phyloP scores from a whole-genome alignment of 169 alveolate species.

The Plasmodium gallinaceum region DNA sequence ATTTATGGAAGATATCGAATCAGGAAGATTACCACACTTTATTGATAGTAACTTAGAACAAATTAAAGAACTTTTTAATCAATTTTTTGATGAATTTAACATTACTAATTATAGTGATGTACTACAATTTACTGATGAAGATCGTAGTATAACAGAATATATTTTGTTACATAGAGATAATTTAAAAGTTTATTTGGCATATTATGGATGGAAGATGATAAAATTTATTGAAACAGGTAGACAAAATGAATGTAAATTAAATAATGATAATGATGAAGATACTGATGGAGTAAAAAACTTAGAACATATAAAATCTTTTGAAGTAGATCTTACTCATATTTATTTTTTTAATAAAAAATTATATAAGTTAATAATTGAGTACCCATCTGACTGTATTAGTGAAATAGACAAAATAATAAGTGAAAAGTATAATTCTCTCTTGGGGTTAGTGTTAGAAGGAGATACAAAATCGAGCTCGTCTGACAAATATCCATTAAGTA shows the following conservation, averaged over 20 bases:
- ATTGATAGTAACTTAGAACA: constrained; percentile 86
- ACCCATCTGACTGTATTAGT: constrained; percentile 96
- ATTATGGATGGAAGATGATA: constrained; percentile 84
- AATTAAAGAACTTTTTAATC: constrained; percentile 82
- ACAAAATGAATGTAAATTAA: constrained; percentile 69
- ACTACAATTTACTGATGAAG: constrained; percentile 81
- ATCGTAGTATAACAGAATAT: constrained; percentile 77
- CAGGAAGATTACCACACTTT: constrained; percentile 86
- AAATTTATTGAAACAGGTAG: constrained; percentile 77
- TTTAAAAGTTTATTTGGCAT: constrained; percentile 71
- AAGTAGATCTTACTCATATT: constrained; percentile 92
- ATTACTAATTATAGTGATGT: constrained; percentile 82
- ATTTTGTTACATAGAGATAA: constrained; percentile 72
- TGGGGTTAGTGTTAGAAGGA: constrained; percentile 76
- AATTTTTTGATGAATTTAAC: constrained; percentile 83
- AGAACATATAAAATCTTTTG: constrained; percentile 78
- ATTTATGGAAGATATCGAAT: constrained; percentile 88
- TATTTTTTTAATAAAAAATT: constrained; percentile 88
- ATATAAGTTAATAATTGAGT: constrained; percentile 91
- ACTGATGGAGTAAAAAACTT: constrained; percentile 22
- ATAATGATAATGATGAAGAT: constrained; percentile 56
- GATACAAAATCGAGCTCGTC: constrained; percentile 43
- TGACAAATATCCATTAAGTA: constrained; percentile 75
- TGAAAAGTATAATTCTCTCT: constrained; percentile 87
- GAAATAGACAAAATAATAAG: constrained; percentile 93